These are phyloP conservation scores for Jackrogersella multiformis DNA, from an alignment of 495 filamentous ascomycete genomes.

Conservation along the genomic window DNA sequence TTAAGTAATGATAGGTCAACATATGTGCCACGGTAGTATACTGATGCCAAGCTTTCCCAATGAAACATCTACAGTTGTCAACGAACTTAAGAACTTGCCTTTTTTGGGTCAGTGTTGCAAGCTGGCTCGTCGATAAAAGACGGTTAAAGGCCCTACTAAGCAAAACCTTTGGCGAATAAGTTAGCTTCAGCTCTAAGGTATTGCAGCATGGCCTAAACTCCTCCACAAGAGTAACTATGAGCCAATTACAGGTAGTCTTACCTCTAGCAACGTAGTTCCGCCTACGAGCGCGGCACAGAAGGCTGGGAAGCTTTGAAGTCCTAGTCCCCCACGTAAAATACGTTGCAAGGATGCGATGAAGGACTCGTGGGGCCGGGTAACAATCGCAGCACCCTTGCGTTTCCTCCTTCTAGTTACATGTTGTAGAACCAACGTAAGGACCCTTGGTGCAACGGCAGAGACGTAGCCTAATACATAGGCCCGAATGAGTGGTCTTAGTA, in stretches of 20 bases:
- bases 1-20: conserved; percentile 13
- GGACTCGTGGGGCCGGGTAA: conserved; percentile 43
- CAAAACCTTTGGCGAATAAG: conserved; percentile 34
- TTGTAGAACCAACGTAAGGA: conserved; percentile 66
- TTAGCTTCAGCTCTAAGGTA: conserved; percentile 17
- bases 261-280: conserved; percentile 78
- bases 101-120: conserved; percentile 33
- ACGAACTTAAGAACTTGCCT: conserved; percentile 38
- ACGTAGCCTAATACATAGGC: conserved; percentile 81
- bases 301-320: conserved; percentile 74
- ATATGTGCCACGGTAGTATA: conserved; percentile 29
- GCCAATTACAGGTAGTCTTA: conserved; percentile 43
- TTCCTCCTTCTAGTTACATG: conserved; percentile 55
- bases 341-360: conserved; percentile 53
- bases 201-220: background rate
- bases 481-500: conserved; percentile 69
- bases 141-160: conserved; percentile 25
- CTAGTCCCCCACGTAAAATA: conserved; percentile 58
- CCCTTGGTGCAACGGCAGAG: conserved; percentile 72
- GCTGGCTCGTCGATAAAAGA: conserved; percentile 18
- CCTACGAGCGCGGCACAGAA: conserved; percentile 83
- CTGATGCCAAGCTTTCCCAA: conserved; percentile 37
- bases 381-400: conserved; percentile 54
- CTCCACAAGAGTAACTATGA: background rate
- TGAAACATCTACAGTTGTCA: conserved; percentile 22